Percentiles rank a stretch among this genome's conserved stretches.
Evolutionary conservation across 2,329 filamentous ascomycete species (phyloP).

Genomic region (Blumeria hordei): DNA sequence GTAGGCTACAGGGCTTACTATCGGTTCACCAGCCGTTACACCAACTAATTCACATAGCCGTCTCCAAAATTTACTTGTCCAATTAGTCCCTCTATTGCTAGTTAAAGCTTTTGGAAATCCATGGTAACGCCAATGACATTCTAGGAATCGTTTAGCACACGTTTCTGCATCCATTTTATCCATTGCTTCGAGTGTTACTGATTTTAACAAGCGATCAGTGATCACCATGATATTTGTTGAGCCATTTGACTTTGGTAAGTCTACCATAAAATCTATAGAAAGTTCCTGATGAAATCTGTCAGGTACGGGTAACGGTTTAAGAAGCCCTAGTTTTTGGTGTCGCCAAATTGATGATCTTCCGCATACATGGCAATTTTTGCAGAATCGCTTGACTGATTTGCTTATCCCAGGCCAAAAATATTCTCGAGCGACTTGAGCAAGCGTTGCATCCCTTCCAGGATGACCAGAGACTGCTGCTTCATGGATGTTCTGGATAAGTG

Average conservation of each 20-base stretch:
- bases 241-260: not conserved
- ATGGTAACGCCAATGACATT: not conserved
- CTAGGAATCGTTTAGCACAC: not conserved
- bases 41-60: not conserved
- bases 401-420: not conserved
- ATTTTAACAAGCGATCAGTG: not conserved
- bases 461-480: not conserved
- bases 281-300: no score
- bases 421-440: not conserved
- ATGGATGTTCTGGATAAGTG: not conserved
- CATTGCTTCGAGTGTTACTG: not conserved
- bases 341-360: no score
- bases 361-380: no score
- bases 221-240: conserved; percentile 1
- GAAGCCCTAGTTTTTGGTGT: no score
- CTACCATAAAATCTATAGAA: no score
- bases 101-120: not conserved
- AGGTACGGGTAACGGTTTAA: no score
- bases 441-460: not conserved
- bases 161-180: conserved; percentile 1
- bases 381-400: no score
- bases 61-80: conserved; percentile 1
- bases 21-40: no score
- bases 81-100: not conserved
- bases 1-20: no score